phyloP scores from a whole-genome alignment of 202 grass and related monocot genomes.

The Setaria viridis region DNA sequence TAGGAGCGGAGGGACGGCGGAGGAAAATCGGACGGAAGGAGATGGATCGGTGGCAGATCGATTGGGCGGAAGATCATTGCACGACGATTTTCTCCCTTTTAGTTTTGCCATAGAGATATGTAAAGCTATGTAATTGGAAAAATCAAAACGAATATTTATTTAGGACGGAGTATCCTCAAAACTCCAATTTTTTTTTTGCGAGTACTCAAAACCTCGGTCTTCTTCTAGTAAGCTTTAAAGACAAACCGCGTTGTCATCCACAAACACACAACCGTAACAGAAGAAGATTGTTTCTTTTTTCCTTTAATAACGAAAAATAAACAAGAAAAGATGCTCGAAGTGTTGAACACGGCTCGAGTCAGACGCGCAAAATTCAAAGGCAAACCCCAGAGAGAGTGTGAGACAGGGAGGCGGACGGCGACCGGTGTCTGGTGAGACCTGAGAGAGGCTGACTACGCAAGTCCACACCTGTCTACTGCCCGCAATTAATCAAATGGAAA shows the following conservation, averaged over 20 bases:
- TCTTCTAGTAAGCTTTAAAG: neutral
- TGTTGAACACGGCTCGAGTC: neutral
- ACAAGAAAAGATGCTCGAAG: neutral
- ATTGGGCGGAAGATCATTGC: no score
- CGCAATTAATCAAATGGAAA: neutral
- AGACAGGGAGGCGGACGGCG: neutral
- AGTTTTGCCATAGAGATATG: no score
- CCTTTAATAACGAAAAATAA: neutral
- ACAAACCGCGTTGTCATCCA: neutral
- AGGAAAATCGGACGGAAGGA: no score
- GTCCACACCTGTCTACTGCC: neutral
- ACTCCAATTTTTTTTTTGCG: no score
- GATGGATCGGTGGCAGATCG: no score
- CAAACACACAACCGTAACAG: neutral
- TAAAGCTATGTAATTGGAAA: no score
- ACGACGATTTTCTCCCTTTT: no score
- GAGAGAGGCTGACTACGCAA: neutral
- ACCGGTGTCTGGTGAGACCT: constrained; percentile 19
- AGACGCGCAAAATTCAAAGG: neutral
- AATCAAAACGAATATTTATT: no score
- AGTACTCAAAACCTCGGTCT: no score
- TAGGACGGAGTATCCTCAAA: no score
- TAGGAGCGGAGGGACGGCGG: no score
- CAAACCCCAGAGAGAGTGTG: neutral
- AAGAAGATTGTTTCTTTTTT: neutral